Base-by-base conservation (phyloP, 345 rosid species). In the Corymbia maculata region DNA sequence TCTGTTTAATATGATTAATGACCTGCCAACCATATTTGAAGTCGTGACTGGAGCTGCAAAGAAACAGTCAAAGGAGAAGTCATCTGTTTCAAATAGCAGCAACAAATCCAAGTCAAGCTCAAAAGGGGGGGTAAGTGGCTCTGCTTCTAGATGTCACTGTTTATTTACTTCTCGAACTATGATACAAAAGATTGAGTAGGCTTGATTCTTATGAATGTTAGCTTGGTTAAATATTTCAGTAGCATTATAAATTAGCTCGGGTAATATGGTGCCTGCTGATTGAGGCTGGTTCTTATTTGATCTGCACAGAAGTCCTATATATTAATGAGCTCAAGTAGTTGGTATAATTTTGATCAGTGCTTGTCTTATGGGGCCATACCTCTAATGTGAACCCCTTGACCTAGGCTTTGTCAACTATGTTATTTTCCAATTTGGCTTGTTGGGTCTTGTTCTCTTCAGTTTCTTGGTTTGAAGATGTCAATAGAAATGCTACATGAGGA, bases 21-120 rank as follows among this genome's bases (percentile, higher is more conserved):
- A 95, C 30, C 90, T 94, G 53, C 97, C 95, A 49, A 95, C 98
- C 55, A 87, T 96, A 90, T 95, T 92, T 91, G 98, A 96, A 91
- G 92, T 93, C 87, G 97, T 97, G 85, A 89, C 93, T 87, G 98
- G 96, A 90, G 90, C 47, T 88, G 91, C 90, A 13, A 95, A 93
- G 92, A 92, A 93, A 88, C 95, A 91, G 90, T 50, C 90, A 6
- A 94, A 92, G 94, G 98, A 95, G 88, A 93, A 92, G 86, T 92
- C 94, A 50, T 93, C 93, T 5, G 91, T 90, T 90, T 90, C 96
- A 80, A 94, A 93, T 89, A 93, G 93, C 88, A 90, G 93, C 92
- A 93, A 82, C 93, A 95, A 89, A 89, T 92, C 95, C 87, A 96
- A 92, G 89, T 92, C 96, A 85, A 93, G 89, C 85, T 88, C 93